Conservation (phyloP, 2,329 filamentous ascomycete species). For the Calonectria honghensis region DNA sequence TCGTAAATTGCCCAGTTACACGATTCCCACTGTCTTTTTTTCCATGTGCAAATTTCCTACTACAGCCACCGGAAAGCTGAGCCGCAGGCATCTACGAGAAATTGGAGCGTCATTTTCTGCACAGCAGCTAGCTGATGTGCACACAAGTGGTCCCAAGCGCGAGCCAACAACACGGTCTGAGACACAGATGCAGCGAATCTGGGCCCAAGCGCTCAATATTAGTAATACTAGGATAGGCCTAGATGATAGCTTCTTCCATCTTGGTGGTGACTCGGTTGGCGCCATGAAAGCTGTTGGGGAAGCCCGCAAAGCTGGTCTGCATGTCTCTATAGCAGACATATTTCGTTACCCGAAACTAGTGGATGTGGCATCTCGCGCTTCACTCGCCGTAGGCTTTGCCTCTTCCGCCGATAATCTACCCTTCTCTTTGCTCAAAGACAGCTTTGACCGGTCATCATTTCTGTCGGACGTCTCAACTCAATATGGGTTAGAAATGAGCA, state of each 20-base stretch:
- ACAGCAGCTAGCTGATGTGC: conserved; percentile 63
- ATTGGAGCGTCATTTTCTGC: conserved; percentile 40
- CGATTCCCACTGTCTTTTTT: conserved; percentile 46
- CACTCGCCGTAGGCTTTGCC: background rate
- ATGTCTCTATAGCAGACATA: conserved; percentile 39
- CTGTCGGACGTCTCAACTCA: background rate
- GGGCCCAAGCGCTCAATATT: conserved; percentile 61
- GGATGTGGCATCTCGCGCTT: background rate
- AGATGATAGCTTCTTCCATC: conserved; percentile 69
- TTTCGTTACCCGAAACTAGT: conserved; percentile 26
- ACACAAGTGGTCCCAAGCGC: background rate
- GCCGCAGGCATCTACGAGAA: conserved; percentile 38
- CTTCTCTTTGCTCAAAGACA: background rate
- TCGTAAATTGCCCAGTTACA: conserved; percentile 43
- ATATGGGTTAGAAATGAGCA: background rate
- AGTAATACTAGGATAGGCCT: conserved; percentile 59
- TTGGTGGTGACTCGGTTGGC: conserved; percentile 69
- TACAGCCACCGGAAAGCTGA: conserved; percentile 42
- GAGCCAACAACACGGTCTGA: conserved; percentile 38
- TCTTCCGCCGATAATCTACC: background rate
- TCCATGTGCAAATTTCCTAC: conserved; percentile 37
- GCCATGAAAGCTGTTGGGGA: conserved; percentile 67
- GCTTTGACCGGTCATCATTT: background rate
- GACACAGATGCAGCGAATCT: conserved; percentile 58
- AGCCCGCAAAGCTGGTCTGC: conserved; percentile 33